Evolutionary conservation across 1,139 yeast genomes (phyloP), one percentile per base, ranked within the genome.

Genomic region (Sugiyamaella xylanicola): DNA sequence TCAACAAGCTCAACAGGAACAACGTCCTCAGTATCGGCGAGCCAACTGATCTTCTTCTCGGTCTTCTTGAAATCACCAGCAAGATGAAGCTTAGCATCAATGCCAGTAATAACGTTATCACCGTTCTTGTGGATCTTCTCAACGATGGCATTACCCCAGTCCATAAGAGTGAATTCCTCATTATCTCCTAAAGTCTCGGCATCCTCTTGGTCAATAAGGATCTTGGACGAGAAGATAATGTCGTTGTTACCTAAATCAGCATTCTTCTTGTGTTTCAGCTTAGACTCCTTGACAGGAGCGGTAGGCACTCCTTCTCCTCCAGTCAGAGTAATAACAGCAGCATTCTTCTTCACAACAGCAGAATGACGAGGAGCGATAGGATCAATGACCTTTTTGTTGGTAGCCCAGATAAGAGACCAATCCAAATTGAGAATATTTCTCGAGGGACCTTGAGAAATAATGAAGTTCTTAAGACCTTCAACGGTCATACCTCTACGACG

Each of bases 401-500:
- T 82, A 56, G 97, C 95, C 99, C 99, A 93, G 68, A 93, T 91
- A 64, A 89, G 82, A 62, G 87, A 86, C 99, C 99, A 93, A 72
- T 93, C 99, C 71, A 93, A 80, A 78, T 93, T 93, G 71, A 92
- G 86, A 66, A 93, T 91, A 77, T 93, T 93, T 77, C 87, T 89
- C 51, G 97, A 91, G 47, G 99, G 98, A 69, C 99, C 99, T 78
- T 93, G 98, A 53, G 96, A 82, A 62, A 93, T 80, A 65, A 93
- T 88, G 68, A 92, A 93, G 78, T 87, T 87, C 74, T 93, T 84
- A 73, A 93, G 83, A 64, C 97, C 98, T 77, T 93, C 97, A 61
- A 93, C 95, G 46, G 97, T 85, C 98, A 93, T 93, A 79, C 99
- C 99, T 79, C 99, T 87, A 81, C 98, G 86, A 80, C 97, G 88